Base-by-base conservation (phyloP, 805 yeast genomes). In the Lipomyces anomalus region DNA sequence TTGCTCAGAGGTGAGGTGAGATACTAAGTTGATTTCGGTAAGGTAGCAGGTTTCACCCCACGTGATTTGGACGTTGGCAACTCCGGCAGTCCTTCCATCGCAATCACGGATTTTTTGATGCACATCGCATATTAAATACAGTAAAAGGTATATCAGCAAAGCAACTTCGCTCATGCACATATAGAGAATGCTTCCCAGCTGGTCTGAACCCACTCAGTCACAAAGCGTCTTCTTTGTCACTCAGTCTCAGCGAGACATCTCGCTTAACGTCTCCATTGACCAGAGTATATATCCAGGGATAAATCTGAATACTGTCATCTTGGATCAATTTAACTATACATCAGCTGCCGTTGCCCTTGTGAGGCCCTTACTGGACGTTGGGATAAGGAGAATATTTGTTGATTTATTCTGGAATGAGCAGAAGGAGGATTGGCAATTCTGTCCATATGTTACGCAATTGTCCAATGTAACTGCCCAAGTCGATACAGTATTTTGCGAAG, bases 391-490 rank as follows among this genome's bases (percentile, higher is more conserved):
- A 3, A 39, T 71, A 17, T 57, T 65, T 49, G 33, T 76, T 4
- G 79, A 79, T 55, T 55, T 76, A n/a, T 77, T 71, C 59, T 78
- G 76, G 76, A 74, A 74, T 57, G 64, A 65, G 29, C 55, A 52
- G 35, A 60, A 64, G 5, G 38, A 50, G 7, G 52, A 46, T 36
- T 76, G 80, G 81, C 80, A 75, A 58, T 59, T 77, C 20, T 78
- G 82, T 52, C 82, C 82, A 1, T 71, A 65, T 2, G 40, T 38
- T 7, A 35, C n/a, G 6, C 38, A 46, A 29, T 21, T 22, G 2
- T 43, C 30, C 3, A 29, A 26, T 17, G 47, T 47, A 26, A 7
- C 22, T 13, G 21, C 37, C 26, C 22, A 39, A 7, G 36, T 38
- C 24, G 23, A 35, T 13, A 40, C 35, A 20, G 20, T 24, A 17